Base-by-base conservation (phyloP, 768 basidiomycete species). In the Lentinula sp. region DNA sequence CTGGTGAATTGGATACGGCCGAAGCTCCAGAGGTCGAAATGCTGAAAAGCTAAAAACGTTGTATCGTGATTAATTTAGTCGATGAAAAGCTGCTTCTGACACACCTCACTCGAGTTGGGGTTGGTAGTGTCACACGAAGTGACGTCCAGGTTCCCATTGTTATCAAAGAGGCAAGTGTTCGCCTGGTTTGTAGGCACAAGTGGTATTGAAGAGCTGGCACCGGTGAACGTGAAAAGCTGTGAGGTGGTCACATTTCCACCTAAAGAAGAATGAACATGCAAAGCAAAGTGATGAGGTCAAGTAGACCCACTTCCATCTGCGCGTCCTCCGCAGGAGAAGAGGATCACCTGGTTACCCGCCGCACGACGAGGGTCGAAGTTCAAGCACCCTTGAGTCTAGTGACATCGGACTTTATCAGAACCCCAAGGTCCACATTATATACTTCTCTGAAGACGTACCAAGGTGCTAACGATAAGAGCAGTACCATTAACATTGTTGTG, bases 241-340 rank as follows among this genome's bases (percentile, higher is more conserved):
- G 37, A 39, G 37, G 5, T 39, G 37, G 37, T 39, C 37, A 39
- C 37, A 39, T 13, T 39, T 39, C 37, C 37, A 39, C 37, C 37
- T 39, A 39, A 39, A 39, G 37, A 8, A 8, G 13, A 39, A 39
- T 39, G 0, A 39, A 3, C 4, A 39, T 39, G 4, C 8, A 4
- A 39, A 39, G 37, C 5, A 2, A 39, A 39, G 37, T 4, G 37
- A 9, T 39, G 9, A 39, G 13, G 2, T 39, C 13, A 8, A 1
- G 3, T 2, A 16, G 18, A 65, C 64, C 56, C 37, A 66, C 65
- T 42, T 23, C 66, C 66, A 39, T 67, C 66, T 35, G 66, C 66
- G n/a, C 66, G 66, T 20, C 67, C 68, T 49, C 68, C 68, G 54
- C 68, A 68, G 8, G 68, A 67, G 63, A 68, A 68, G 18, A 68